A percentile compares a stretch with the other conserved stretches of the same genome.
Conservation (phyloP, 78 protist species). For the Pelomyxa schiedti region DNA sequence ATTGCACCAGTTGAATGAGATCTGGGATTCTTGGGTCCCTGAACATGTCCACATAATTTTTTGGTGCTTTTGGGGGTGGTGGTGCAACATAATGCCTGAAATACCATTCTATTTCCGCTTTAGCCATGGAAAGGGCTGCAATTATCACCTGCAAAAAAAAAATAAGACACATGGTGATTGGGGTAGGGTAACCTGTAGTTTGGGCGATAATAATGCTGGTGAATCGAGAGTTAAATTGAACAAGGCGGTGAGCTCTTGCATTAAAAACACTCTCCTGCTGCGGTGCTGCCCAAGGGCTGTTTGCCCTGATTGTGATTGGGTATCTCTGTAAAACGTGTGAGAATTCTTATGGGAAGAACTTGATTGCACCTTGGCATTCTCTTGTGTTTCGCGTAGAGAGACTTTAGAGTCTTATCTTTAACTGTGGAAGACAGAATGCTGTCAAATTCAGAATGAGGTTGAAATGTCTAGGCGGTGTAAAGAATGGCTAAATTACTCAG, state of each 20-base stretch:
- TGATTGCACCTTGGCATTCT: background rate
- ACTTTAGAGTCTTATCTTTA: background rate
- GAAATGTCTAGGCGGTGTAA: background rate
- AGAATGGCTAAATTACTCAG: background rate
- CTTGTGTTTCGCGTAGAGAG: background rate
- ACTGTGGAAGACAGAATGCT: background rate
- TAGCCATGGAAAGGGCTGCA: constrained; percentile 47
- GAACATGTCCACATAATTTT: constrained; percentile 24
- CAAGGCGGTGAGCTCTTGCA: constrained; percentile 53
- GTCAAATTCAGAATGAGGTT: background rate
- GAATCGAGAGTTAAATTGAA: constrained; percentile 31
- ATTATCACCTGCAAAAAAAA: constrained; percentile 1
- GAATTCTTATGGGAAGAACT: too few relatives aligned
- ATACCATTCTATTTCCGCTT: constrained; percentile 43
- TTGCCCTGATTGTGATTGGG: constrained; percentile 22
- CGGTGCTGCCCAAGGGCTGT: constrained; percentile 38
- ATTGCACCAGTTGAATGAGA: constrained; percentile 12
- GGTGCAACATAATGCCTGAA: constrained; percentile 38
- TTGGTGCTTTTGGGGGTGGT: constrained; percentile 38
- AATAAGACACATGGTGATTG: background rate
- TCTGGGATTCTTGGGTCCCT: background rate
- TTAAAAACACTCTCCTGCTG: constrained; percentile 25
- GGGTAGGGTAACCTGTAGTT: constrained; percentile 30
- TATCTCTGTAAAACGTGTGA: too few relatives aligned
- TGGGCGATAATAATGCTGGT: constrained; percentile 57